Evolutionary conservation across 2,329 filamentous ascomycete genomes (phyloP).

Genomic region (Beauveria sp.): DNA sequence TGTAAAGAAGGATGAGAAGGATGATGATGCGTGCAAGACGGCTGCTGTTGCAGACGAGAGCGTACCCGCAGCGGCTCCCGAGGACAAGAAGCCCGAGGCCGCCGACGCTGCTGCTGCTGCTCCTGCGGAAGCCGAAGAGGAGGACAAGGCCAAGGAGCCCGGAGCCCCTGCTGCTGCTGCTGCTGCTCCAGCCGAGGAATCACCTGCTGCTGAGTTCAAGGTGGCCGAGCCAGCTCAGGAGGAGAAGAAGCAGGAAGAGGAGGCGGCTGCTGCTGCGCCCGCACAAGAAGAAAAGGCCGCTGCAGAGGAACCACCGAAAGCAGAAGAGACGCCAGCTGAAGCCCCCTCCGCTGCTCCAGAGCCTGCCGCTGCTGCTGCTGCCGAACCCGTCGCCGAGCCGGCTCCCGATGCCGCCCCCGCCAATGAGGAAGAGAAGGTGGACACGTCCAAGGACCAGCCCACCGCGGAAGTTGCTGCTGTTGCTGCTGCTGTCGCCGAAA

Average conservation of each 20-base stretch:
- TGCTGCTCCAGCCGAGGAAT: not conserved
- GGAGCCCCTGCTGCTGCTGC: not conserved
- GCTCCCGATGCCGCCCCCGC: not conserved
- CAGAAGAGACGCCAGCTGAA: conserved; percentile 1
- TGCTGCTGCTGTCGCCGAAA: not conserved
- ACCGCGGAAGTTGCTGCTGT: not conserved
- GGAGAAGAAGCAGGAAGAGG: not conserved
- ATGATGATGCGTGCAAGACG: not conserved
- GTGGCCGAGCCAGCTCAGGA: not conserved
- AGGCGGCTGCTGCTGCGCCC: not conserved
- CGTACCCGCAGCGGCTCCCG: not conserved
- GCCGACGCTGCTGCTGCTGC: not conserved
- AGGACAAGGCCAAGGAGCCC: not conserved
- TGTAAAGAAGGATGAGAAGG: not conserved
- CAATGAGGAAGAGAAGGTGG: not conserved
- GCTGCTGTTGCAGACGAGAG: not conserved
- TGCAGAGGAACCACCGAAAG: not conserved
- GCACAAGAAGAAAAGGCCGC: not conserved
- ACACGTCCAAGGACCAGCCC: not conserved
- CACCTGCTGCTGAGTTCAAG: not conserved
- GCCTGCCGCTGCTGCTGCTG: not conserved
- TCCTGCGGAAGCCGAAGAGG: not conserved
- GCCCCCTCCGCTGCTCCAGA: not conserved
- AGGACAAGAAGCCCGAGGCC: not conserved
- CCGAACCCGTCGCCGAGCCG: conserved; percentile 4